Conservation (phyloP, 768 basidiomycete species). For the Pleurotus cornucopiae region DNA sequence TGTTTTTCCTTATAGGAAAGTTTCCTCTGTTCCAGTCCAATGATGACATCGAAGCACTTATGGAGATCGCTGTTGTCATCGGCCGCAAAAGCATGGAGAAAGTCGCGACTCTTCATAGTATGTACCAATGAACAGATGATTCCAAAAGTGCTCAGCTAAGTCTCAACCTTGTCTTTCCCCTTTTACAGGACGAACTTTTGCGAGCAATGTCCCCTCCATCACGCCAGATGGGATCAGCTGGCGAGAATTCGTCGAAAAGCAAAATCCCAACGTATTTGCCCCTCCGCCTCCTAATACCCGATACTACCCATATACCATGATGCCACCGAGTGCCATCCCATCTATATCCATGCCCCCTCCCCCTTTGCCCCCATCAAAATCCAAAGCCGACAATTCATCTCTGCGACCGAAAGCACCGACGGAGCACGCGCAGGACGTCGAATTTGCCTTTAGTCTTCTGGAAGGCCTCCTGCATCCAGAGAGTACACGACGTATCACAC, state of each 20-base stretch:
- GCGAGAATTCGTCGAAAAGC: slow-evolving; percentile 67
- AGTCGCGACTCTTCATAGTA: slow-evolving; percentile 86
- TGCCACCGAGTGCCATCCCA: slow-evolving; percentile 10
- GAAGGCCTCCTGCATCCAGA: slow-evolving; percentile 73
- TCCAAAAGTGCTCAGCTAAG: too few species aligned
- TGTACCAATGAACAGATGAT: neutral
- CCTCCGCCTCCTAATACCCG: slow-evolving; percentile 46
- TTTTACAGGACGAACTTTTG: slow-evolving; percentile 74
- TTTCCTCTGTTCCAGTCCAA: slow-evolving; percentile 93
- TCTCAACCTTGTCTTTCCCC: neutral
- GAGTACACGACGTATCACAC: slow-evolving; percentile 72
- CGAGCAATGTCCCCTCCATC: slow-evolving; percentile 85
- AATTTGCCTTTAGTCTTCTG: slow-evolving; percentile 70
- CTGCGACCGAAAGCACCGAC: slow-evolving; percentile 21
- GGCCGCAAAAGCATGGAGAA: slow-evolving; percentile 82
- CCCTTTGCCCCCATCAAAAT: slow-evolving; percentile 11
- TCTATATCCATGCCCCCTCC: slow-evolving; percentile 15
- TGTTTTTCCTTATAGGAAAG: slow-evolving; percentile 89
- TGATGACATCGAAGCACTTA: slow-evolving; percentile 91
- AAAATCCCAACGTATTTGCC: slow-evolving; percentile 67
- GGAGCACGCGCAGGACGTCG: slow-evolving; percentile 52
- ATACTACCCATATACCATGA: slow-evolving; percentile 47
- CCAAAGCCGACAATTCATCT: slow-evolving; percentile 13
- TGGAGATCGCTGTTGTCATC: slow-evolving; percentile 89
- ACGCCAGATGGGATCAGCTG: slow-evolving; percentile 64